A percentile compares a stretch with the other conserved stretches of the same genome.
Evolutionary conservation across 106 monocot species (phyloP).

Genomic region (Acanthochlamys bracteata): DNA sequence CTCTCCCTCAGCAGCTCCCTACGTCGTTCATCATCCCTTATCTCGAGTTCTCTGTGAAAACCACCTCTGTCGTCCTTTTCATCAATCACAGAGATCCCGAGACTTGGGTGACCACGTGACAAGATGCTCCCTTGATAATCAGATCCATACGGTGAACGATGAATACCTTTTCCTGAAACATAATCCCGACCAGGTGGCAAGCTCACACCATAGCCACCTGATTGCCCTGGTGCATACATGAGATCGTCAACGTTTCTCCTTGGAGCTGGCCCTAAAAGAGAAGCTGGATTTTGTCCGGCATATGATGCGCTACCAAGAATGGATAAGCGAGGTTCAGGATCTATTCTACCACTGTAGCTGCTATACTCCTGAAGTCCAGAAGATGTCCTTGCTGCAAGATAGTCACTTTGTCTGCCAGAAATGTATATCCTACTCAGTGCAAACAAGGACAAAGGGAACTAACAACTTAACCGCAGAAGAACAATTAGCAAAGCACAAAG

Average conservation of each 20-base stretch:
- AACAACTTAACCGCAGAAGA: slow-evolving; percentile 8
- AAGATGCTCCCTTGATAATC: slow-evolving; percentile 46
- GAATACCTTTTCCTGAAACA: slow-evolving; percentile 58
- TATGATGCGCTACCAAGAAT: slow-evolving; percentile 52
- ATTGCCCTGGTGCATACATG: slow-evolving; percentile 50
- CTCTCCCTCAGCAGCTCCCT: slow-evolving; percentile 64
- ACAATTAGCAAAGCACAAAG: too few relatives aligned
- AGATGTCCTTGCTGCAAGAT: slow-evolving; percentile 66
- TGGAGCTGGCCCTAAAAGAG: slow-evolving; percentile 65
- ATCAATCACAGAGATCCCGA: slow-evolving; percentile 38
- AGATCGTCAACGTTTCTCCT: slow-evolving; percentile 65
- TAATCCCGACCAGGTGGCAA: slow-evolving; percentile 90
- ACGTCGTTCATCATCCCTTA: slow-evolving; percentile 72
- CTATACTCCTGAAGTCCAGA: slow-evolving; percentile 53
- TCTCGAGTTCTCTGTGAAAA: slow-evolving; percentile 56
- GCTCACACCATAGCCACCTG: slow-evolving; percentile 58
- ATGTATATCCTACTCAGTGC: slow-evolving; percentile 78
- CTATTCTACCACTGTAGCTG: slow-evolving; percentile 60
- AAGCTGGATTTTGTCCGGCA: slow-evolving; percentile 47
- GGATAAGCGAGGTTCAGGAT: slow-evolving; percentile 65
- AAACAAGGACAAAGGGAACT: slow-evolving; percentile 12
- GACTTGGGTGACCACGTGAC: slow-evolving; percentile 45
- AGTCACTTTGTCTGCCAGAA: slow-evolving; percentile 99
- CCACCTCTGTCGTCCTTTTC: slow-evolving; percentile 63
- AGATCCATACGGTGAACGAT: slow-evolving; percentile 29